Base-by-base conservation (phyloP, 345 rosid genomes). In the Rhodomyrtus tomentosa region DNA sequence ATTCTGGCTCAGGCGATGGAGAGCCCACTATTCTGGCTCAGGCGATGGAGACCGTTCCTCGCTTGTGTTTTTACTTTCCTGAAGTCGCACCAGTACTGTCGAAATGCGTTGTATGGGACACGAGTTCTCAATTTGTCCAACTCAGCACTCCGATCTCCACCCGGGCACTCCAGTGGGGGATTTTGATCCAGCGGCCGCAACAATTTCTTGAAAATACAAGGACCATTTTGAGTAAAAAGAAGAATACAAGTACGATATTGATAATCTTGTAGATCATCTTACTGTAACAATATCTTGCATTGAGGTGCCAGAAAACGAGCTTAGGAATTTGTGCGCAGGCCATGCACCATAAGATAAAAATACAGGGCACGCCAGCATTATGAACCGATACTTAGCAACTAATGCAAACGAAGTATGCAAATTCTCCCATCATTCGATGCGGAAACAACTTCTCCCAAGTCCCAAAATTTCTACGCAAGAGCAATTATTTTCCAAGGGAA, bases 1-100 rank as follows among this genome's bases (percentile, higher is more conserved):
- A n/a, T n/a, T n/a, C n/a, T n/a, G n/a, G 14, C 79, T 68, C 25
- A 18, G 13, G 76, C 24, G 0, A 7, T 0, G 1, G 24, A 12
- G 2, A 24, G n/a, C n/a, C n/a, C n/a, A n/a, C n/a, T n/a, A n/a
- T n/a, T n/a, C n/a, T n/a, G n/a, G 14, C 79, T 68, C 25, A 18
- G 13, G 76, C 24, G 0, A 7, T 0, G 1, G 24, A 12, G 2
- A 24, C 76, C 24, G 40, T 36, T 12, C 36, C 76, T 68, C 13
- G 4, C 79, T 68, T 3, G 14, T 4, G 1, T 7, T 32, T 2
- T 10, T 36, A 68, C 25, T 32, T 36, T 68, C 38, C 24, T 36
- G 79, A 29, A 15, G 74, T 68, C 45, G 18, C 25, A 18, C 36
- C 18, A 68, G 76, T 32, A 36, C 76, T 32, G 20, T 36, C 45